Base-by-base conservation (phyloP, 495 filamentous ascomycete genomes). In the Beverwykella pulmonaria region DNA sequence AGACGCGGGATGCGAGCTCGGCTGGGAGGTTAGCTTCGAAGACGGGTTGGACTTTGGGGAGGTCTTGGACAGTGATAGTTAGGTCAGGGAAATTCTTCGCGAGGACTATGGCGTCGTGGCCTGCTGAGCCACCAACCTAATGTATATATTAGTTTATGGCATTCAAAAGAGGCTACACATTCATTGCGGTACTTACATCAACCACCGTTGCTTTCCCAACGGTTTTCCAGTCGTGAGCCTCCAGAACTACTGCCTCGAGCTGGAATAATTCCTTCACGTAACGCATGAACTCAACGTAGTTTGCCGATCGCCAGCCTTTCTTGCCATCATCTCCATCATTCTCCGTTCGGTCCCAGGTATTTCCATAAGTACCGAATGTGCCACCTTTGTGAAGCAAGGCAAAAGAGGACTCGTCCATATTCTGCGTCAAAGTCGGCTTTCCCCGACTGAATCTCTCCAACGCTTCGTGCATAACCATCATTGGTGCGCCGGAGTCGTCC, bases 81-180 rank as follows among this genome's bases (percentile, higher is more conserved):
- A 78, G 67, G 20, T 74, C 61, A 4, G 75, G 73, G 60, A 74
- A 77, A 22, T 69, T 41, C 30, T 70, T 64, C 0, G 78, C 76
- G 25, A 81, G 64, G 12, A 71, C 75, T 22, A 73, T 61, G 26
- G 73, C 69, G 29, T 77, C 74, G 65, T 79, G 77, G 19, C 80
- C 80, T n/a, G 66, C 73, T 2, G 78, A 79, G n/a, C 80, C 80
- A n/a, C 80, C 80, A 19, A 79, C 27, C 59, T 63, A n/a, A n/a
- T 29, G 27, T 17, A 41, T 1, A 20, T 67, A 59, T 68, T 46
- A 68, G 59, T 53, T 20, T 1, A 39, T 41, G 5, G 39, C 9
- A 22, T 30, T 2, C 7, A 3, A 29, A 22, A 10, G 20, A 17
- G 17, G 5, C 20, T 4, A 41, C 12, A 17, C 7, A 36, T 25